These are phyloP conservation scores for Elaeagnus macrophylla DNA, from an alignment of 306 rosid genomes.

Conservation along the genomic window DNA sequence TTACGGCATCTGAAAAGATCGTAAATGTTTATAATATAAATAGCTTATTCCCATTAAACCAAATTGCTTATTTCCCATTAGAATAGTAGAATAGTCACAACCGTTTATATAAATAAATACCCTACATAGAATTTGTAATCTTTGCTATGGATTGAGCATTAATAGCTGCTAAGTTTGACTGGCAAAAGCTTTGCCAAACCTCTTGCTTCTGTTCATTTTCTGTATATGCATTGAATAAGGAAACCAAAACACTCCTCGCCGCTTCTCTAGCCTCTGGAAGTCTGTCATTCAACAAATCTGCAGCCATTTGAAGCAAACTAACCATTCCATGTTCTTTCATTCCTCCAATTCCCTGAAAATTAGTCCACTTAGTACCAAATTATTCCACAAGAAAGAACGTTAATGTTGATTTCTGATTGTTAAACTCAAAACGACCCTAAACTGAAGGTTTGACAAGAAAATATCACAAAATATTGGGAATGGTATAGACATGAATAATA, in stretches of 20 bases:
- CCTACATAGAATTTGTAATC: constrained; percentile 37
- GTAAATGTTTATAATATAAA: no score
- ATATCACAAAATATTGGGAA: no score
- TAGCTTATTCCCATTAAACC: no score
- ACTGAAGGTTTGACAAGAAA: no score
- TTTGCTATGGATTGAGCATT: constrained; percentile 61
- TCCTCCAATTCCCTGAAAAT: constrained; percentile 53
- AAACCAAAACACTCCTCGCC: constrained; percentile 56
- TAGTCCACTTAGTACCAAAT: not conserved
- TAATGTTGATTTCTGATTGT: no score
- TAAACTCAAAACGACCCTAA: no score
- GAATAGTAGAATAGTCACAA: no score
- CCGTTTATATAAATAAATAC: no score
- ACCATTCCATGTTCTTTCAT: constrained; percentile 62
- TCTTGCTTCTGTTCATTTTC: constrained; percentile 53
- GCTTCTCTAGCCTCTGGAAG: constrained; percentile 96
- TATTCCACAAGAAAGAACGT: no score
- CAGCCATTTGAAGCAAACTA: constrained; percentile 58
- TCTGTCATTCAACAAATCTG: constrained; percentile 67
- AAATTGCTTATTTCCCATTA: no score
- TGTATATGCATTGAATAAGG: constrained; percentile 35
- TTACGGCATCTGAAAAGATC: no score
- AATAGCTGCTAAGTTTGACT: constrained; percentile 49
- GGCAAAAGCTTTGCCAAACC: constrained; percentile 80
- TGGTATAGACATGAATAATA: no score